These are phyloP conservation scores for Trifolium repens DNA, from an alignment of 306 rosid genomes.

Conservation along the genomic window DNA sequence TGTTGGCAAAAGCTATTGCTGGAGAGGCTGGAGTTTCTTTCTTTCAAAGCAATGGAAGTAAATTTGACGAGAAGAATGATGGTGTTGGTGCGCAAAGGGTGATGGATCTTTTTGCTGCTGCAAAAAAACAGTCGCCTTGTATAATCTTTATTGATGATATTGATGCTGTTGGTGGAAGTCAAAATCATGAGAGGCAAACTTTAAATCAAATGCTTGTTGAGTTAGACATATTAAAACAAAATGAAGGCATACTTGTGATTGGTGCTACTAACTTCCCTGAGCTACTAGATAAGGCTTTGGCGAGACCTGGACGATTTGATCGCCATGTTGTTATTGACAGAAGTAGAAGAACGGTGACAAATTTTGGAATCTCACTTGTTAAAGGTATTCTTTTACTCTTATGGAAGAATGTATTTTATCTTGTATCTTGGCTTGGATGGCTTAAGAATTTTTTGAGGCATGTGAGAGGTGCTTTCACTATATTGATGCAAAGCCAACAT, in stretches of 20 bases:
- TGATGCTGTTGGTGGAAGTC: slow-evolving; percentile 90
- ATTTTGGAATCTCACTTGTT: slow-evolving; percentile 88
- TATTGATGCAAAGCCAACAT: background rate
- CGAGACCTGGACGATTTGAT: too few species aligned
- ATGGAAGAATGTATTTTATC: background rate
- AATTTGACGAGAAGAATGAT: background rate
- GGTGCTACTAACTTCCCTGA: too few species aligned
- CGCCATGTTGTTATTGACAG: slow-evolving; percentile 38
- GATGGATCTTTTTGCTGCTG: slow-evolving; percentile 86
- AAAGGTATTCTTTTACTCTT: slow-evolving; percentile 61
- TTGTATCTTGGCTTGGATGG: slow-evolving; percentile 31
- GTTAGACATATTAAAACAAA: slow-evolving; percentile 60
- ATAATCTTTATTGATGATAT: slow-evolving; percentile 94
- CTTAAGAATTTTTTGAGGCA: background rate
- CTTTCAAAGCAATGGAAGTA: slow-evolving; percentile 83
- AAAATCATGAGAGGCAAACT: slow-evolving; percentile 78
- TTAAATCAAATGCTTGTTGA: slow-evolving; percentile 92
- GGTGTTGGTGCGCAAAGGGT: slow-evolving; percentile 96
- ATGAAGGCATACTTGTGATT: too few species aligned
- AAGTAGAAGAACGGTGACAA: slow-evolving; percentile 91
- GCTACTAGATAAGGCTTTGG: too few species aligned
- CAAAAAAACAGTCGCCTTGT: slow-evolving; percentile 87
- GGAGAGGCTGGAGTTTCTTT: slow-evolving; percentile 96
- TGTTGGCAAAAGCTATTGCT: slow-evolving; percentile 95
- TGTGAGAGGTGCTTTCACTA: background rate